Conservation (phyloP, 2,329 filamentous ascomycete species). For the Cryphonectria naterciae region DNA sequence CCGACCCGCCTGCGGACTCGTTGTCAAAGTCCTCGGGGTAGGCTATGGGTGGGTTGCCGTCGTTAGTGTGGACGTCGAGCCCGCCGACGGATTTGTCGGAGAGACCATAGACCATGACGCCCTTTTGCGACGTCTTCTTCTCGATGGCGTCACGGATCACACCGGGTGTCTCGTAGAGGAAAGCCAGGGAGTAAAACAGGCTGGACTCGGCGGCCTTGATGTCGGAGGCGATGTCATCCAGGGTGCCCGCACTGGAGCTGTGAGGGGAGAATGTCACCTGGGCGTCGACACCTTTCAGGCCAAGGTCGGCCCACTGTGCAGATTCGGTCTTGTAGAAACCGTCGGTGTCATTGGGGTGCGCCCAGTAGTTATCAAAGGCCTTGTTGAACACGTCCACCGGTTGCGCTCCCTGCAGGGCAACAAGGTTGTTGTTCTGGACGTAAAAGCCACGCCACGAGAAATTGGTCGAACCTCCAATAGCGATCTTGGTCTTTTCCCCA, state of each 20-base stretch:
- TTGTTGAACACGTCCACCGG: constrained; percentile 29
- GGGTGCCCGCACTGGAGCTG: constrained; percentile 30
- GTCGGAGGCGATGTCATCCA: constrained; percentile 36
- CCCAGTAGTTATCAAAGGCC: constrained; percentile 31
- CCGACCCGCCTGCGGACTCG: constrained; percentile 32
- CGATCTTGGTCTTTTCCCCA: constrained; percentile 31
- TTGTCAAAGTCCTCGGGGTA: constrained; percentile 30
- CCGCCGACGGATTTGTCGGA: constrained; percentile 33
- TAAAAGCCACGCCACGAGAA: constrained; percentile 32
- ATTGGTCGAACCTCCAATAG: constrained; percentile 32
- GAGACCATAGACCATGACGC: constrained; percentile 33
- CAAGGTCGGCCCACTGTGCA: constrained; percentile 30
- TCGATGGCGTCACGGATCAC: constrained; percentile 32
- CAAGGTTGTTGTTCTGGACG: constrained; percentile 32
- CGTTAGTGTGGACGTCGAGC: constrained; percentile 27
- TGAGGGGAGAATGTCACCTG: constrained; percentile 34
- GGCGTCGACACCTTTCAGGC: constrained; percentile 29
- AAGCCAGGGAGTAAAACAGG: constrained; percentile 34
- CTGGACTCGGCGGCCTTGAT: constrained; percentile 41
- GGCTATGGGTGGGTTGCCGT: constrained; percentile 33
- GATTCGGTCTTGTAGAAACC: constrained; percentile 31
- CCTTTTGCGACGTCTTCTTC: constrained; percentile 29
- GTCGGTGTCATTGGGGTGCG: constrained; percentile 29
- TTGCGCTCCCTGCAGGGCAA: constrained; percentile 28
- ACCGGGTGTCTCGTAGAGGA: constrained; percentile 38